Base-by-base conservation (phyloP, 2,329 filamentous ascomycete species). In the Pseudocercospora cruenta region DNA sequence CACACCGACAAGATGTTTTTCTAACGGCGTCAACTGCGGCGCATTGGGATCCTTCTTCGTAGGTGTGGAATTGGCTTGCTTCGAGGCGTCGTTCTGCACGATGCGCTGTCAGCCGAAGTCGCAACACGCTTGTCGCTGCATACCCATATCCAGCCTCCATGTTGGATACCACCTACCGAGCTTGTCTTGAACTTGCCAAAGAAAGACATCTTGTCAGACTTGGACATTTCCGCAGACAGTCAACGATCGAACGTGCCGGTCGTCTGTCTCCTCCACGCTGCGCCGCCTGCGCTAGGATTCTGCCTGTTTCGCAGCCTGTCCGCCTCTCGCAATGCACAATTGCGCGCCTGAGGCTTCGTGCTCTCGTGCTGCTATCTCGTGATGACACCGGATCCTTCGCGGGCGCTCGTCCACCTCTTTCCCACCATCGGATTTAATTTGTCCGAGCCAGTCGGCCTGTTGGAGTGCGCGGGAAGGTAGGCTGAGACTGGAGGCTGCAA, bases 1-100 rank as follows among this genome's bases (percentile, higher is more conserved):
- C 78, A 93, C 91, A 79, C 92, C 90, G 73, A 89, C 86, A 33
- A 99, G 85, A 85, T 96, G 91, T 83, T 93, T 88, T 80, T 90
- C 87, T 36, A 90, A 78, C 49, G 86, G 85, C 54, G 86, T 88
- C 62, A 84, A 82, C 70, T 83, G 82, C 36, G 83, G 84, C 71
- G 83, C 82, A 76, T 86, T 83, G 66, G 82, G 80, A 72, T 90
- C 87, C 75, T 87, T 88, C 80, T 88, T 90, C 64, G 82, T 76
- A 9, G 58, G 81, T 51, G 81, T 76, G 68, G 79, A 77, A 71
- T 78, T 80, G 64, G 80, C 75, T 49, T 81, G 78, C 73, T 83
- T 82, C 73, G 78, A 82, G 67, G 80, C 77, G 62, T 83, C 79
- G 72, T 79, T 80, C 84, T 86, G 73, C 51, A 63, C 45, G 63